Base-by-base conservation (phyloP, 176 grass and related monocot species). In the Oryza brachyantha region DNA sequence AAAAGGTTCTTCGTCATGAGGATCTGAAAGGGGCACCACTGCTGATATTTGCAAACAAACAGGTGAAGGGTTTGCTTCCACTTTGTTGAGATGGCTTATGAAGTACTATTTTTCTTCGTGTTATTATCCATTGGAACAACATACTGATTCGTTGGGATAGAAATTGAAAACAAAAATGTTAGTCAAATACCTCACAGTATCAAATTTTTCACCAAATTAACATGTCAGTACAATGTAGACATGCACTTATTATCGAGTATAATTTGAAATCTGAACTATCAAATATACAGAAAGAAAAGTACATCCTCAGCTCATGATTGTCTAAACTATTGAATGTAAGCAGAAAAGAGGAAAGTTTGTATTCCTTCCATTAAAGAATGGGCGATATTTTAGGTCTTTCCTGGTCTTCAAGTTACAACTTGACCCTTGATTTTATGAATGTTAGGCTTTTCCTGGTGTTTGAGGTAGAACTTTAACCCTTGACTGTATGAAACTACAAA, bases 1-100 rank as follows among this genome's bases (percentile, higher is more conserved):
- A 94, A 79, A 97, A 94, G 79, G 73, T 94, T 79, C 88, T 94
- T 78, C 85, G 83, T 58, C 95, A 97, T 86, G 87, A 88, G 65
- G 91, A 97, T 84, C 61, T 97, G 67, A 78, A 39, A 86, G 89
- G 85, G 13, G 91, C 95, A 87, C 95, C 95, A 29, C 70, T 97
- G 46, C 62, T 94, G 58, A 88, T 97, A 83, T 79, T 94, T 75
- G 89, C 91, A 70, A 97, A 94, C 55, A 97, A 97, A 75, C 91
- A 97, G 91, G 91, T 97, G 61, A 82, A 61, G 22, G 12, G 39
- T n/a, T 68, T 37, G 36, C 10, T 79, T 73, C 38, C 45, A 38
- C 10, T 73, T 73, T 79, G 31, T 37, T 83, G 17, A 26, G n/a
- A 72, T 72, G 16, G 8, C 28, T 67, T 78, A 13, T 35, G 34